phyloP scores from a whole-genome alignment of 192 early-diverging fungal genomes.

The Coemansia sp. region DNA sequence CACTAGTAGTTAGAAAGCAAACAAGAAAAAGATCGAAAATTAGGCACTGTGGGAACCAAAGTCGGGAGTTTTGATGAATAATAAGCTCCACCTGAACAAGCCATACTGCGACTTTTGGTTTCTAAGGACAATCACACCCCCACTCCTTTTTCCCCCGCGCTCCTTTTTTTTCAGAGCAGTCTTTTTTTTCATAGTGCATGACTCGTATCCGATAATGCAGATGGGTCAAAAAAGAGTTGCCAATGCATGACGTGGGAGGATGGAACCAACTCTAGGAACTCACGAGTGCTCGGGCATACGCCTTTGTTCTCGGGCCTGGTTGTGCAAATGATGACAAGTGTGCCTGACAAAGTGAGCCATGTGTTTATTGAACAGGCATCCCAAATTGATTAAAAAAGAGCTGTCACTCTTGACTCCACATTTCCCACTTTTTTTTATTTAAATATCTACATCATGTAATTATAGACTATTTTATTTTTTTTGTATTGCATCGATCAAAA shows the following conservation, averaged over 20 bases:
- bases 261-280: neutral
- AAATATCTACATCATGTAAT: neutral
- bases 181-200: neutral
- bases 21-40: neutral
- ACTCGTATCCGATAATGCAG: neutral
- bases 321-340: neutral
- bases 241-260: neutral
- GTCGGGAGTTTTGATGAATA: neutral
- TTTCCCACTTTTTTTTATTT: neutral
- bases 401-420: slow-evolving; percentile 2
- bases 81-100: neutral
- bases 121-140: neutral
- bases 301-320: neutral
- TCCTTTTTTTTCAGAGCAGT: neutral
- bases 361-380: neutral
- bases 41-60: neutral
- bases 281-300: neutral
- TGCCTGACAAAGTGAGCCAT: neutral
- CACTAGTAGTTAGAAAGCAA: neutral
- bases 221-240: neutral
- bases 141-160: neutral
- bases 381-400: neutral
- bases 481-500: neutral
- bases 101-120: slow-evolving; percentile 9
- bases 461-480: neutral